Evolutionary conservation across 768 basidiomycete genomes (phyloP), one percentile per base, ranked within the genome.

Genomic region (Termitomyces sp.): DNA sequence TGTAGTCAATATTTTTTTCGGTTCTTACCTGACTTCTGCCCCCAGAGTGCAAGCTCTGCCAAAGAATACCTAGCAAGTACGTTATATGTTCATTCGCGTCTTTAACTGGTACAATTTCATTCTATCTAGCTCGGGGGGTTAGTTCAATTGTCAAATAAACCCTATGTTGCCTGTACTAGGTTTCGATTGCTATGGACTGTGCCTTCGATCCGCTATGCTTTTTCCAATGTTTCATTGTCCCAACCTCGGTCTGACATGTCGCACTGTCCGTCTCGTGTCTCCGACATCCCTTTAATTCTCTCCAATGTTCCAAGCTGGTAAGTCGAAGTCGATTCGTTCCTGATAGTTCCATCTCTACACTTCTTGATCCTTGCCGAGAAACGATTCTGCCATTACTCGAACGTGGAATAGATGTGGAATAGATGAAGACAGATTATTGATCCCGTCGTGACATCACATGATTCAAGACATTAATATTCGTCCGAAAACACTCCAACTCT

Each of bases 51-150:
- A 1, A 81, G 86, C 55, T 78, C 82, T 5, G 88, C 88, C 10
- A 90, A 90, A 63, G 89, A 91, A 32, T 89, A 91, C 67, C 73
- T 91, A 8, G 77, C 85, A 21, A 86, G 79, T 84, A 32, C 59
- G 80, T 64, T 27, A 21, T 25, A 34, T 44, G 7, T 1, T n/a
- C 23, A n/a, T 30, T 16, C 7, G 17, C 30, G 11, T 32, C 35
- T 21, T 37, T 27, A 9, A 11, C 5, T n/a, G 2, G 6, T 43
- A 25, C 23, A 2, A 54, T 46, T 19, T 32, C 21, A 39, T 46
- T 6, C 16, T 41, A 19, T 48, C 35, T 52, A 64, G 65, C 69
- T 23, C 72, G 77, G 35, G 79, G 78, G 6, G 79, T 80, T 37
- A 79, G 73, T 56, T 77, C 78, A 11, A 72, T 80, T 55, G 78